phyloP scores from a whole-genome alignment of 805 yeast genomes.

The Kurtzmaniella cleridarum region DNA sequence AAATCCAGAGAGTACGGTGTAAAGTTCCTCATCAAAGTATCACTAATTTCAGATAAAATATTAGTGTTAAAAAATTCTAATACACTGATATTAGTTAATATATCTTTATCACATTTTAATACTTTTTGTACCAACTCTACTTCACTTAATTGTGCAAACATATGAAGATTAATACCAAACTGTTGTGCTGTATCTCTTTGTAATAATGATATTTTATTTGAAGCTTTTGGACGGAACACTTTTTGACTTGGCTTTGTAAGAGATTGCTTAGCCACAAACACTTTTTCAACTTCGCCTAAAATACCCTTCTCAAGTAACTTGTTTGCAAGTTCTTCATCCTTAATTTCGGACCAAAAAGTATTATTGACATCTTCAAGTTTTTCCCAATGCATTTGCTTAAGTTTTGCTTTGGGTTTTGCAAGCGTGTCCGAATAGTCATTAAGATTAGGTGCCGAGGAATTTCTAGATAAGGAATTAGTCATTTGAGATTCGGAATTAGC shows the following conservation, averaged over 20 bases:
- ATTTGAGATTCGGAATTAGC: slow-evolving; percentile 1
- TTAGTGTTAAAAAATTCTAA: slow-evolving; percentile 80
- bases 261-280: slow-evolving; percentile 77
- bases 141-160: slow-evolving; percentile 58
- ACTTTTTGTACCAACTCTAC: slow-evolving; percentile 66
- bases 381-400: slow-evolving; percentile 97
- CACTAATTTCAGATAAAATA: slow-evolving; percentile 70
- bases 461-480: slow-evolving; percentile 1
- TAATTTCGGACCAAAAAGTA: slow-evolving; percentile 78
- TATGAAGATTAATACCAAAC: slow-evolving; percentile 88
- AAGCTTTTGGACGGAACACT: slow-evolving; percentile 8
- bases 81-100: slow-evolving; percentile 64
- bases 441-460: background rate
- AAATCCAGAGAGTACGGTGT: slow-evolving; percentile 74
- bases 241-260: slow-evolving; percentile 33
- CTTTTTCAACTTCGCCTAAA: slow-evolving; percentile 74
- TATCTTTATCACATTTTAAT: slow-evolving; percentile 68
- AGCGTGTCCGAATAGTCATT: slow-evolving; percentile 1
- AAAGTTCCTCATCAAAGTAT: slow-evolving; percentile 61
- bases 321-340: slow-evolving; percentile 54
- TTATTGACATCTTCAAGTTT: slow-evolving; percentile 77
- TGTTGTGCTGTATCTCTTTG: slow-evolving; percentile 89
- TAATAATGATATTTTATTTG: slow-evolving; percentile 58
- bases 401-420: slow-evolving; percentile 61
- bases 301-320: slow-evolving; percentile 73